These are phyloP conservation scores for Grigorovia humatica DNA, from an alignment of 805 yeast species.

Conservation along the genomic window DNA sequence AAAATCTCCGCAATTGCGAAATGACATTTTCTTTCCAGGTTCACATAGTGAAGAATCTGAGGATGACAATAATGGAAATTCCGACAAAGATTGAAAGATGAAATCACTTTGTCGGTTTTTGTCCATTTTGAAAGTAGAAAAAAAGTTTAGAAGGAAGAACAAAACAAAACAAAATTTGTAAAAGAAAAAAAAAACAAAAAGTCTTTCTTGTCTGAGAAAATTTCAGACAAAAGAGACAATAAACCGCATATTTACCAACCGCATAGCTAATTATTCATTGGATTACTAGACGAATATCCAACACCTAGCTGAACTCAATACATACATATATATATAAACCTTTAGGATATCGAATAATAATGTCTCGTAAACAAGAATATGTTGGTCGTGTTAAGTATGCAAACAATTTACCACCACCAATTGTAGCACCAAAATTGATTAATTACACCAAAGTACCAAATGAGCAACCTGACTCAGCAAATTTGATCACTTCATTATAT, in stretches of 20 bases:
- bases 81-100: slow-evolving; percentile 7
- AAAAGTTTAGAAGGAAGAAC: neutral
- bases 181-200: neutral
- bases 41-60: slow-evolving; percentile 4
- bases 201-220: no score
- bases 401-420: slow-evolving; percentile 88
- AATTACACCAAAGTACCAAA: slow-evolving; percentile 35
- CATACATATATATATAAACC: no score
- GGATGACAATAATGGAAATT: slow-evolving; percentile 9
- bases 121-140: neutral
- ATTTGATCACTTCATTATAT: slow-evolving; percentile 58
- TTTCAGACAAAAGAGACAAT: no score
- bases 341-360: neutral
- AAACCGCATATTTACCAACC: no score
- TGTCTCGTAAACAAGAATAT: slow-evolving; percentile 49
- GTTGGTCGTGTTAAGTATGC: slow-evolving; percentile 75
- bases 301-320: no score
- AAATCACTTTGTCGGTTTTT: no score
- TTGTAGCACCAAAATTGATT: slow-evolving; percentile 78
- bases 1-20: no score
- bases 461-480: slow-evolving; percentile 40
- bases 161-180: slow-evolving; percentile 1
- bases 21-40: no score
- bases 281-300: no score
- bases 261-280: no score